These are phyloP conservation scores for Pseudisothecium myosuroides DNA, from an alignment of 225 moss, liverwort and hornwort genomes.

Conservation along the genomic window DNA sequence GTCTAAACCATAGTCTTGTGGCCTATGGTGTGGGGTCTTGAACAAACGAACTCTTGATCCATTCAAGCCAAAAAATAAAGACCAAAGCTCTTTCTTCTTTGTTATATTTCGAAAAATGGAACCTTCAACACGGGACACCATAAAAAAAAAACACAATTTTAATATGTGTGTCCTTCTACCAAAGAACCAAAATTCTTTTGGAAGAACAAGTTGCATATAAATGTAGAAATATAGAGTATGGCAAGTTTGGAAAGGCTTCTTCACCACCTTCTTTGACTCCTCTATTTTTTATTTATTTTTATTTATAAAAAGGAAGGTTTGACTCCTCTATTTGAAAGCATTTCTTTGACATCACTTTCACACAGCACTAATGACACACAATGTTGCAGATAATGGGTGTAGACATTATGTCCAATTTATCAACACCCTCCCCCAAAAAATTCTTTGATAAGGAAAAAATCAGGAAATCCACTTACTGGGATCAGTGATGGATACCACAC, in stretches of 20 bases:
- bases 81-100: too few relatives aligned
- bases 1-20: background rate
- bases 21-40: background rate
- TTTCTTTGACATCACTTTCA: background rate
- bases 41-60: background rate
- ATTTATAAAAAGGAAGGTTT: too few relatives aligned
- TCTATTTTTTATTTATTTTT: too few relatives aligned
- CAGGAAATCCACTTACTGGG: slow-evolving; percentile 41
- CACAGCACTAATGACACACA: background rate
- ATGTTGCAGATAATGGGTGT: background rate
- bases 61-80: background rate
- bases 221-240: background rate
- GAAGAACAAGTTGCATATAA: background rate
- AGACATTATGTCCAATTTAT: background rate
- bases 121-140: background rate
- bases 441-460: too few relatives aligned
- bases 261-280: background rate
- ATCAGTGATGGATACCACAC: slow-evolving; percentile 63
- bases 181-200: background rate
- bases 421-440: background rate
- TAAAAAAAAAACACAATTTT: background rate
- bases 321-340: background rate
- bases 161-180: background rate
- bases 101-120: background rate
- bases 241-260: background rate